These are phyloP conservation scores for Begonia fuchsioides DNA, from an alignment of 306 rosid species.

Conservation along the genomic window DNA sequence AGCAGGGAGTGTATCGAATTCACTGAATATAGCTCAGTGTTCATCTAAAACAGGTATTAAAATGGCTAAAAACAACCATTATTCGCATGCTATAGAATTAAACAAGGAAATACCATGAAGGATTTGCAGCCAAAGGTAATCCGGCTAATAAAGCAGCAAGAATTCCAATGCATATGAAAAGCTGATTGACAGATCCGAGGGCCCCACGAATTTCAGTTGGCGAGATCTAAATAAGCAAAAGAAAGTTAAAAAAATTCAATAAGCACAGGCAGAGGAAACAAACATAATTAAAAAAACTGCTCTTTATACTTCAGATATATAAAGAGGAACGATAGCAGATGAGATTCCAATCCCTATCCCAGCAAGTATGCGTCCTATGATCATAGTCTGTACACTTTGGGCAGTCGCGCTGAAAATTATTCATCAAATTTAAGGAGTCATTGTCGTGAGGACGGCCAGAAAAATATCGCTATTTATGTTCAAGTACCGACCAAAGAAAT, in stretches of 20 bases:
- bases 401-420: constrained; percentile 67
- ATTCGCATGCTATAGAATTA: background rate
- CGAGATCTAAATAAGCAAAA: constrained; percentile 42
- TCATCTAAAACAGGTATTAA: too few species aligned
- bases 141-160: constrained; percentile 82
- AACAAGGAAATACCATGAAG: constrained; percentile 42
- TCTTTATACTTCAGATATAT: constrained; percentile 69
- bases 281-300: too few species aligned
- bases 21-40: too few species aligned
- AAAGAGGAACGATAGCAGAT: constrained; percentile 87
- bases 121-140: constrained; percentile 80
- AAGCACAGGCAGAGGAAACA: too few species aligned
- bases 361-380: constrained; percentile 79
- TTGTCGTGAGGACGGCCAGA: constrained; percentile 10
- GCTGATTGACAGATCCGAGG: constrained; percentile 86
- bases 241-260: background rate
- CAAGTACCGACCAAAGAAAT: constrained; percentile 50
- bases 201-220: constrained; percentile 95
- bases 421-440: background rate
- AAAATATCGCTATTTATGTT: constrained; percentile 1
- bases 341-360: constrained; percentile 90
- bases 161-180: constrained; percentile 82
- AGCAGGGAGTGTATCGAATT: background rate
- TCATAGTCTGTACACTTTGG: constrained; percentile 79
- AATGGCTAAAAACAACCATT: background rate